Percentiles rank a stretch among this genome's conserved stretches.
Evolutionary conservation across 441 rosid genomes (phyloP).

Genomic region (Macaranga tanarius): DNA sequence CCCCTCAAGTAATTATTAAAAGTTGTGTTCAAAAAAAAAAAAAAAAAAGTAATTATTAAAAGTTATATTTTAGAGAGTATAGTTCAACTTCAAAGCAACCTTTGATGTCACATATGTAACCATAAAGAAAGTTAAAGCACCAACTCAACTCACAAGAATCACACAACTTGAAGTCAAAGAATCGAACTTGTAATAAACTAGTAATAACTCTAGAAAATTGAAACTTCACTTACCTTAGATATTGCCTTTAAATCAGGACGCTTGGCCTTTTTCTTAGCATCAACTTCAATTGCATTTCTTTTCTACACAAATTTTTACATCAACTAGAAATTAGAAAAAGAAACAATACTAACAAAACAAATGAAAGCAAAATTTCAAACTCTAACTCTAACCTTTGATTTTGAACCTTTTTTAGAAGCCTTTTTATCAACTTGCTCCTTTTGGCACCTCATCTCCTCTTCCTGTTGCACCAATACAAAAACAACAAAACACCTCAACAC

Average conservation of each 20-base stretch:
- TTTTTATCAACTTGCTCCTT: conserved; percentile 31
- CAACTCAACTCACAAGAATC: background rate
- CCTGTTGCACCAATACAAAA: conserved; percentile 34
- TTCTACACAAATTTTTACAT: conserved; percentile 33
- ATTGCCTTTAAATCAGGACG: conserved; percentile 87
- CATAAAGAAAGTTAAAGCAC: background rate
- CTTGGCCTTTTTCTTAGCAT: conserved; percentile 36
- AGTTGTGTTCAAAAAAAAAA: too few relatives aligned
- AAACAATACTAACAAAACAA: background rate
- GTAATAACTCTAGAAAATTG: background rate
- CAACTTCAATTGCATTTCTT: conserved; percentile 28
- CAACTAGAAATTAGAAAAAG: background rate
- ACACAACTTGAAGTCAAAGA: background rate
- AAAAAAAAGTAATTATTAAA: too few relatives aligned
- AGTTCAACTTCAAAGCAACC: background rate
- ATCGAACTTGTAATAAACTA: background rate
- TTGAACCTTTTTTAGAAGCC: conserved; percentile 30
- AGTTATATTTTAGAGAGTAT: background rate
- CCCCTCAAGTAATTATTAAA: background rate
- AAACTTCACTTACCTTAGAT: conserved; percentile 53
- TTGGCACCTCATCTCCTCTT: conserved; percentile 55
- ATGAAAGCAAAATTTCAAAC: background rate
- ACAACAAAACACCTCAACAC: background rate
- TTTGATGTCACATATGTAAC: background rate
- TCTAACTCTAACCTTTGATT: conserved; percentile 35